phyloP scores from a whole-genome alignment of 2,329 filamentous ascomycete species.

The Phialophora chinensis region DNA sequence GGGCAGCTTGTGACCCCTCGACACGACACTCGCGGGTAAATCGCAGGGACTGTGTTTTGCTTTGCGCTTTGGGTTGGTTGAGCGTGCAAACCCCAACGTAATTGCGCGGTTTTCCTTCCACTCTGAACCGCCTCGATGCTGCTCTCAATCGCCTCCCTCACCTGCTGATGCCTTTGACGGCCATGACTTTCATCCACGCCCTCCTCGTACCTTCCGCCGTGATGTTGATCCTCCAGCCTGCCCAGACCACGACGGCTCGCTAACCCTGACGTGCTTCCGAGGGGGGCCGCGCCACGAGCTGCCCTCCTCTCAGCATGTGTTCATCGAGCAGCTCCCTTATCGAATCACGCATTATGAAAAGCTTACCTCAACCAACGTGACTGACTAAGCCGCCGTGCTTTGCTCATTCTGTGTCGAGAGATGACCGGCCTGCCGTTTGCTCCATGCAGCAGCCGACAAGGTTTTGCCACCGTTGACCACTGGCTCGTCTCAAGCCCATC shows the following conservation, averaged over 20 bases:
- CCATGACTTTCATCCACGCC: background rate
- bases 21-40: background rate
- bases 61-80: background rate
- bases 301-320: conserved; percentile 1
- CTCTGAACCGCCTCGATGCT: background rate
- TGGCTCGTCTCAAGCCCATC: background rate
- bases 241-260: background rate
- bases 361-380: conserved; percentile 4
- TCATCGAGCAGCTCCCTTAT: background rate
- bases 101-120: background rate
- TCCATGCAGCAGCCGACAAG: conserved; percentile 4
- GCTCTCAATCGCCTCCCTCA: background rate
- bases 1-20: background rate
- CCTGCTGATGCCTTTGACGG: background rate
- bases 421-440: conserved; percentile 13
- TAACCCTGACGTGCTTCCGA: conserved; percentile 5
- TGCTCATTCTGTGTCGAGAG: background rate
- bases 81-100: background rate
- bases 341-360: conserved; percentile 9
- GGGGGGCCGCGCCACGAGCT: background rate
- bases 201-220: background rate
- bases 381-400: background rate
- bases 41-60: background rate
- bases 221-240: background rate
- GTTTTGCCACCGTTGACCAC: conserved; percentile 3